A percentile compares a stretch with the other conserved stretches of the same genome.
Evolutionary conservation across 148 eudicot species (phyloP).

Genomic region (Persicaria maculosa): DNA sequence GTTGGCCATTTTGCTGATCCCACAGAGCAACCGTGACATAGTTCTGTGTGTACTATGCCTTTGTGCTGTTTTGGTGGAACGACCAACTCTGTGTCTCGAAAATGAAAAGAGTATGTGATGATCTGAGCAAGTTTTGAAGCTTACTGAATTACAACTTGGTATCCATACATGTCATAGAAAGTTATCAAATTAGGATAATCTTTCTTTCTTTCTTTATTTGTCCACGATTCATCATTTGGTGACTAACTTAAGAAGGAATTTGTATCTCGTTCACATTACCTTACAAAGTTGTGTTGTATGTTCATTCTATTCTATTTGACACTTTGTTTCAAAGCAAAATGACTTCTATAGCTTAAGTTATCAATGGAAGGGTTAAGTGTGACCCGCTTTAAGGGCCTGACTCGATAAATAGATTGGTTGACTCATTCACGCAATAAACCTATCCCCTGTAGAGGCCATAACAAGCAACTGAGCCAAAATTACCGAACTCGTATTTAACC

Average conservation of each 20-base stretch:
- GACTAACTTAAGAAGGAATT: background rate
- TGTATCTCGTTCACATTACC: too few relatives aligned
- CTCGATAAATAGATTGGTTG: too few relatives aligned
- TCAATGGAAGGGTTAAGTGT: too few relatives aligned
- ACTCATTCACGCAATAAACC: too few relatives aligned
- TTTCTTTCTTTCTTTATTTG: background rate
- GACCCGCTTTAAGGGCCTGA: too few relatives aligned
- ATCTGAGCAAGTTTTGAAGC: background rate
- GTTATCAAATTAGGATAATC: background rate
- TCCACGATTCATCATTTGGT: background rate
- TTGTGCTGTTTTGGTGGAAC: background rate
- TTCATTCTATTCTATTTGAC: too few relatives aligned
- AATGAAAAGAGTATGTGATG: slow-evolving; percentile 3
- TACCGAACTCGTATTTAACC: too few relatives aligned
- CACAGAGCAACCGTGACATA: background rate
- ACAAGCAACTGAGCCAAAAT: too few relatives aligned
- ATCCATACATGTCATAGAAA: background rate
- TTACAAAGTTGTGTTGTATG: too few relatives aligned
- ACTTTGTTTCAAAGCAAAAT: too few relatives aligned
- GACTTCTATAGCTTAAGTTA: too few relatives aligned
- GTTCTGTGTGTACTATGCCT: background rate
- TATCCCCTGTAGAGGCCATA: too few relatives aligned
- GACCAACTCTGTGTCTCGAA: background rate
- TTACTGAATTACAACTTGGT: background rate
- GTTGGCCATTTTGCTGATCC: background rate